Evolutionary conservation across 2,329 filamentous ascomycete species (phyloP).

Genomic region (Trichoderma gracile): DNA sequence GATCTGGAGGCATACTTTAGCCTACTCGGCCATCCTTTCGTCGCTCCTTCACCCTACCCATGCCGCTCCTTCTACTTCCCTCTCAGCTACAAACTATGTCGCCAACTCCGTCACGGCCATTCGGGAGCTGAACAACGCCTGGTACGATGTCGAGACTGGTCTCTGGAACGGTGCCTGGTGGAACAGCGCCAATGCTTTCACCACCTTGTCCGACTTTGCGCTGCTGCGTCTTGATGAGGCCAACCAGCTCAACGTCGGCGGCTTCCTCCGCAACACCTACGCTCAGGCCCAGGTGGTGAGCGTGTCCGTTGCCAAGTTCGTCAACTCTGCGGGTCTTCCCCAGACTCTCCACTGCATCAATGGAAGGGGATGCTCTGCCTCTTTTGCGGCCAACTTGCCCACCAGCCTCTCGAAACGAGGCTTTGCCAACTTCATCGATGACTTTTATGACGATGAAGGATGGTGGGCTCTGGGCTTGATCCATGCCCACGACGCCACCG

Average conservation of each 20-base stretch:
- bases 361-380: conserved; percentile 9
- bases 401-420: conserved; percentile 34
- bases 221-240: conserved; percentile 38
- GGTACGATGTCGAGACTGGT: conserved; percentile 62
- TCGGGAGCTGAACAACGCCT: conserved; percentile 52
- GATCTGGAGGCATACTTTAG: conserved; percentile 23
- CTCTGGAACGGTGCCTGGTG: conserved; percentile 70
- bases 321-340: conserved; percentile 41
- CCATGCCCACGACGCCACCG: conserved; percentile 56
- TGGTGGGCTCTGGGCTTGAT: conserved; percentile 66
- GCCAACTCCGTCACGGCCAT: conserved; percentile 22
- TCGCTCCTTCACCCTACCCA: conserved; percentile 9
- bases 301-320: conserved; percentile 43
- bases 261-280: conserved; percentile 49
- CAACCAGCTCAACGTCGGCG: conserved; percentile 43
- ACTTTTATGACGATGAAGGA: conserved; percentile 61
- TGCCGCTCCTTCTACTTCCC: conserved; percentile 18
- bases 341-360: conserved; percentile 34
- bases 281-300: conserved; percentile 45
- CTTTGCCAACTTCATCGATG: conserved; percentile 49
- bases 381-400: conserved; percentile 34
- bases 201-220: conserved; percentile 59
- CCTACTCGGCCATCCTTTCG: conserved; percentile 17
- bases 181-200: conserved; percentile 70
- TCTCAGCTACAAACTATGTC: conserved; percentile 17